phyloP scores from a whole-genome alignment of 345 rosid species.

The Eucalyptus virginea region DNA sequence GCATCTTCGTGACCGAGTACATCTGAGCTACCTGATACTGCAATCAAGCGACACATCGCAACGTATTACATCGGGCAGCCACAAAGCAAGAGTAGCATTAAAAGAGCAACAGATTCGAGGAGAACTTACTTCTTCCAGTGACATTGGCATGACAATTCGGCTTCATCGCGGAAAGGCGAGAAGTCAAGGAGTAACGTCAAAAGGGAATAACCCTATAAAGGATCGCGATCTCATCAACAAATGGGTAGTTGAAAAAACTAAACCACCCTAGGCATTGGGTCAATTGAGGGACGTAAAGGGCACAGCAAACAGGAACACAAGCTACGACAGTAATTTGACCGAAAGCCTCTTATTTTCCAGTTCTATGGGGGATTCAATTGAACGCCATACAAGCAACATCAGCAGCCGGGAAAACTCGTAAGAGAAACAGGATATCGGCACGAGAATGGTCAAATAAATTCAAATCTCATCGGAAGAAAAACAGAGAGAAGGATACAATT shows the following conservation, averaged over 20 bases:
- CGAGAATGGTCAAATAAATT: background rate
- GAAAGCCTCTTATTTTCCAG: background rate
- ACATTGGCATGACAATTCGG: slow-evolving; percentile 62
- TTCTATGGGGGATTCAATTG: background rate
- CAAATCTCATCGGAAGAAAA: background rate
- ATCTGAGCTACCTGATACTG: slow-evolving; percentile 65
- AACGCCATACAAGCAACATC: background rate
- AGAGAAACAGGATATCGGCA: background rate
- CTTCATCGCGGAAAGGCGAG: slow-evolving; percentile 6
- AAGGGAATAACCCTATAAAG: background rate
- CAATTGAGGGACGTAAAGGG: background rate
- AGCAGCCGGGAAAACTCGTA: background rate
- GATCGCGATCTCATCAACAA: background rate
- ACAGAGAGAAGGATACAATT: slow-evolving; percentile 47
- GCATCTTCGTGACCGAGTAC: slow-evolving; percentile 65
- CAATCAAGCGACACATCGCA: background rate
- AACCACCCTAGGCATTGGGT: background rate
- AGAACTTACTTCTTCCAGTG: slow-evolving; percentile 48
- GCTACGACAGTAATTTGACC: background rate
- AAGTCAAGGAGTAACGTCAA: background rate
- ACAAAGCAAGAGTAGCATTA: background rate
- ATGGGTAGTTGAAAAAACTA: background rate
- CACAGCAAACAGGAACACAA: background rate
- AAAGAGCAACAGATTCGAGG: background rate
- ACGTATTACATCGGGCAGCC: background rate